A percentile compares a stretch with the other conserved stretches of the same genome.
Conservation (phyloP, 805 yeast genomes). For the Kazachstania africana region DNA sequence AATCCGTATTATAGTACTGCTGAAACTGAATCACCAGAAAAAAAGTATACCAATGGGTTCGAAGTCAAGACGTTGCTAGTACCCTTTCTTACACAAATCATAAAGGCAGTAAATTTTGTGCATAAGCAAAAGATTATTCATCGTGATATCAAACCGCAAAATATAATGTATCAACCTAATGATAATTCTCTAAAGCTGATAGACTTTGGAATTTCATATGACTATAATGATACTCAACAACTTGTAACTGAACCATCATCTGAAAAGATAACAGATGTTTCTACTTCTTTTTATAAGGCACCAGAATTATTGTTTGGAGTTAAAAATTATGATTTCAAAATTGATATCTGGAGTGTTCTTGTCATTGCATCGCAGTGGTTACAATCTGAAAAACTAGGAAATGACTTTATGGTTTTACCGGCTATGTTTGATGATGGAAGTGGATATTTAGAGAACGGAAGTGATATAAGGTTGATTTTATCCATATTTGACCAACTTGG, state of each 20-base stretch:
- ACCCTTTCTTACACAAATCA: slow-evolving; percentile 56
- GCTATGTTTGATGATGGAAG: slow-evolving; percentile 22
- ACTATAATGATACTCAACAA: slow-evolving; percentile 15
- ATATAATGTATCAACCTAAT: slow-evolving; percentile 31
- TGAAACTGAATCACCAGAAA: not conserved
- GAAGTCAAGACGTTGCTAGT: slow-evolving; percentile 9
- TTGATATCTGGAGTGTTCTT: slow-evolving; percentile 69
- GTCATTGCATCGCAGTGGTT: slow-evolving; percentile 45
- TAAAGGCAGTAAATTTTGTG: slow-evolving; percentile 66
- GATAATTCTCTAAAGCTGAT: slow-evolving; percentile 43
- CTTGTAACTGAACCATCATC: slow-evolving; percentile 16
- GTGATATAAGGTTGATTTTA: slow-evolving; percentile 51
- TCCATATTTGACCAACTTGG: slow-evolving; percentile 50
- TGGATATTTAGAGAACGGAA: slow-evolving; percentile 20
- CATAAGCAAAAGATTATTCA: slow-evolving; percentile 88
- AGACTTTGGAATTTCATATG: slow-evolving; percentile 61
- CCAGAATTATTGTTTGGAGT: slow-evolving; percentile 64
- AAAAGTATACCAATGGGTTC: slow-evolving; percentile 10
- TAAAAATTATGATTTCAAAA: slow-evolving; percentile 36
- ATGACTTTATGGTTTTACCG: slow-evolving; percentile 9
- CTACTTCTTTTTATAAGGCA: slow-evolving; percentile 61
- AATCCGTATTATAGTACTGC: slow-evolving; percentile 13
- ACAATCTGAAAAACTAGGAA: slow-evolving; percentile 17
- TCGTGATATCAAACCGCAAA: slow-evolving; percentile 89
- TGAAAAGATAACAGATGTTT: slow-evolving; percentile 36